phyloP scores from a whole-genome alignment of 225 moss, liverwort and hornwort genomes.

The Polytrichum commune region DNA sequence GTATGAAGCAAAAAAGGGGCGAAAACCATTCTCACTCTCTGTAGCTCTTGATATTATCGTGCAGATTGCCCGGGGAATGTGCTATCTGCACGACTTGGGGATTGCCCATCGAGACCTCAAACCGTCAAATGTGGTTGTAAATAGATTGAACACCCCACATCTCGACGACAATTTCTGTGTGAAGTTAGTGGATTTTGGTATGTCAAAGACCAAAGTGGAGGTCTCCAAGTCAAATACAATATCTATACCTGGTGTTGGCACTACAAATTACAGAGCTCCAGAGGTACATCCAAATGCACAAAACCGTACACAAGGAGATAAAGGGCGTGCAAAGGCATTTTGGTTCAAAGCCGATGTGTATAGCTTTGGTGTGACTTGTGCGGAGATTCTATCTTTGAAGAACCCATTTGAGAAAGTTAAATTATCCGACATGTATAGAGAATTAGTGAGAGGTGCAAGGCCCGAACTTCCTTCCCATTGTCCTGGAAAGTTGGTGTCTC shows the following conservation, averaged over 20 bases:
- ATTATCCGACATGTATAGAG: not conserved
- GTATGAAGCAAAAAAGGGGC: not conserved
- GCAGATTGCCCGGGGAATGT: constrained; percentile 20
- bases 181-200: constrained; percentile 22
- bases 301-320: not conserved
- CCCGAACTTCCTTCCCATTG: constrained; percentile 4
- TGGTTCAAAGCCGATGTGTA: constrained; percentile 20
- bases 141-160: constrained; percentile 1
- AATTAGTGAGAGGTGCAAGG: constrained; percentile 2
- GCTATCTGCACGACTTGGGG: constrained; percentile 12
- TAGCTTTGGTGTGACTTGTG: constrained; percentile 15
- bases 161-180: constrained; percentile 2
- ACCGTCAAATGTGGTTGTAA: constrained; percentile 21
- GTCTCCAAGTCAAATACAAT: constrained; percentile 11
- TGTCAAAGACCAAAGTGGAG: constrained; percentile 14
- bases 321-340: not conserved
- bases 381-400: constrained; percentile 1
- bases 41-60: constrained; percentile 21
- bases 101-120: constrained; percentile 18
- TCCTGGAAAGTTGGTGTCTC: too few species aligned
- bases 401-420: not conserved
- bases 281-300: constrained; percentile 11
- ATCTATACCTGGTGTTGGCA: constrained; percentile 5
- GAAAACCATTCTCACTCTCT: not conserved
- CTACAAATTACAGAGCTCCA: constrained; percentile 5